Conservation (phyloP, 1,284 basidiomycete genomes). For the Moesziomyces antarcticus region DNA sequence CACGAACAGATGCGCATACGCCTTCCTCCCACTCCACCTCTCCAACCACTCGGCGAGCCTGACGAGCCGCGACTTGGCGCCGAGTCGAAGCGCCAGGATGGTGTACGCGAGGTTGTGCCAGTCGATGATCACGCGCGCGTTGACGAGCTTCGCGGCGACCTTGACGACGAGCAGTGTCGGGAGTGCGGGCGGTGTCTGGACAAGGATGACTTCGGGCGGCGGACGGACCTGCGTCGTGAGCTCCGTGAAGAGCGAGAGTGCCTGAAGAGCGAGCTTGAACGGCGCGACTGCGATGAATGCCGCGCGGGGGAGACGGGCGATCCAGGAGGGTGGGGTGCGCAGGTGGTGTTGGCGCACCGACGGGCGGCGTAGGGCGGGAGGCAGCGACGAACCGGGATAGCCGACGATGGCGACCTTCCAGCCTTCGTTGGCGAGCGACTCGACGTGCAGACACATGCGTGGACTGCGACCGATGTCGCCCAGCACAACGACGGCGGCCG, state of each 20-base stretch:
- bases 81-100: conserved; percentile 85
- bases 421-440: conserved; percentile 84
- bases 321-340: conserved; percentile 74
- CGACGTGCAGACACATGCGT: conserved; percentile 98
- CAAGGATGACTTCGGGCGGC: conserved; percentile 85
- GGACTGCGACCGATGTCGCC: conserved; percentile 96
- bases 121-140: conserved; percentile 90
- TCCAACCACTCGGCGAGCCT: conserved; percentile 70
- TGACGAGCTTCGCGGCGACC: conserved; percentile 75
- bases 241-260: conserved; percentile 51
- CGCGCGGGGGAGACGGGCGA: conserved; percentile 72
- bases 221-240: conserved; percentile 72
- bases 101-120: conserved; percentile 99
- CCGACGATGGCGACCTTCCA: conserved; percentile 87
- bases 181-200: conserved; percentile 96
- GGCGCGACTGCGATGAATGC: conserved; percentile 82
- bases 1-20: conserved; percentile 93
- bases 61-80: conserved; percentile 77
- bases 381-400: conserved; percentile 71
- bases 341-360: conserved; percentile 71
- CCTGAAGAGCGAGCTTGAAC: conserved; percentile 74
- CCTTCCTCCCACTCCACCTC: conserved; percentile 68
- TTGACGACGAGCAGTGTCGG: conserved; percentile 90
- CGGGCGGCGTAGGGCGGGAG: conserved; percentile 36
- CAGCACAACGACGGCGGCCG: conserved; percentile 86